Percentiles rank a stretch among this genome's conserved stretches.
phyloP scores from a whole-genome alignment of 306 rosid genomes.

The Lathyrus sativus region DNA sequence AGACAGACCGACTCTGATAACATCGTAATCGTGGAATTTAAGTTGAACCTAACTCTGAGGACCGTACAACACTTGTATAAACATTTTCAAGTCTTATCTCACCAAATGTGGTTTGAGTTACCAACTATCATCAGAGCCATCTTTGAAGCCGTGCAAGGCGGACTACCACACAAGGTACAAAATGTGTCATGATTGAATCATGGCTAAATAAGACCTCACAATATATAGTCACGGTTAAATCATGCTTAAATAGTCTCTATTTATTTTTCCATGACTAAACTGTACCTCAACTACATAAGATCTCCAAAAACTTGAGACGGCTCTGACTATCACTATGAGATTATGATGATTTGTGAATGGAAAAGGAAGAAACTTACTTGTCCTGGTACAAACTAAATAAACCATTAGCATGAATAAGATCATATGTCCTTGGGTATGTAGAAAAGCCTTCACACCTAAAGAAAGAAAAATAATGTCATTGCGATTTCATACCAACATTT shows the following conservation, averaged over 20 bases:
- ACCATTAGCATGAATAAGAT: conserved; percentile 80
- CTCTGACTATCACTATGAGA: no score
- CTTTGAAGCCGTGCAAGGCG: no score
- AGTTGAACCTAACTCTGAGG: not conserved
- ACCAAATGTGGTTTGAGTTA: not conserved
- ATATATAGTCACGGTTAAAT: no score
- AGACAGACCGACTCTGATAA: not conserved
- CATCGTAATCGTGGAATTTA: not conserved
- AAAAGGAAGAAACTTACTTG: conserved; percentile 59
- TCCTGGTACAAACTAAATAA: conserved; percentile 77
- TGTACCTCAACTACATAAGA: no score
- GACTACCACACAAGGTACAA: no score
- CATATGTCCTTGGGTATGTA: conserved; percentile 96
- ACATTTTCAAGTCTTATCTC: not conserved
- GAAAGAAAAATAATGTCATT: conserved; percentile 36
- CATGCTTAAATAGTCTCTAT: no score
- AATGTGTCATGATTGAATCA: no score
- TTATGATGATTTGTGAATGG: conserved; percentile 9
- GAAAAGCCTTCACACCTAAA: conserved; percentile 99
- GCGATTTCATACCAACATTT: not conserved
- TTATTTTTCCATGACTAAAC: no score
- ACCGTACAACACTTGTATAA: not conserved
- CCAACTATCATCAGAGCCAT: not conserved
- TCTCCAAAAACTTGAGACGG: no score
- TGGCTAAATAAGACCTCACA: no score